Percentiles rank a stretch among this genome's conserved stretches.
These are phyloP conservation scores for Fusarium tricinctum DNA, from an alignment of 2,329 filamentous ascomycete species.

Conservation along the genomic window DNA sequence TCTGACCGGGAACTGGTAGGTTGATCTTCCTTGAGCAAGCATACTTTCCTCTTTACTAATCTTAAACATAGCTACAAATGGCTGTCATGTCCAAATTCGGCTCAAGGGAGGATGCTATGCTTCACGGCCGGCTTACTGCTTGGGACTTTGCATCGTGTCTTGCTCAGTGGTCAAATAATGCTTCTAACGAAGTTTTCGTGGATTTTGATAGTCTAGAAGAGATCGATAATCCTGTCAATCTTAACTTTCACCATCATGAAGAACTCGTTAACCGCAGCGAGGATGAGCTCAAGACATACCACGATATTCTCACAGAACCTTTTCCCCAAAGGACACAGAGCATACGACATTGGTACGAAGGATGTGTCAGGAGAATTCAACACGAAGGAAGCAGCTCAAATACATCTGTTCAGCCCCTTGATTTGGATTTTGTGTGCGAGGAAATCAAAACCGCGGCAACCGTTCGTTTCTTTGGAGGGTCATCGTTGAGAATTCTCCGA, in stretches of 20 bases:
- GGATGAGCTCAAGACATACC: constrained; percentile 32
- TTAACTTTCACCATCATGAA: constrained; percentile 57
- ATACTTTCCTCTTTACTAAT: neutral
- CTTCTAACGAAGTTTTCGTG: constrained; percentile 52
- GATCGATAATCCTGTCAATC: constrained; percentile 63
- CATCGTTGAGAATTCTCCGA: constrained; percentile 40
- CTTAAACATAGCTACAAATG: constrained; percentile 25
- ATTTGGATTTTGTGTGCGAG: constrained; percentile 27
- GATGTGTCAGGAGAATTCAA: constrained; percentile 26
- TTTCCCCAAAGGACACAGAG: constrained; percentile 13
- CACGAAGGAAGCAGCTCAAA: neutral
- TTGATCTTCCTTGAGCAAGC: neutral
- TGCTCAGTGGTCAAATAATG: constrained; percentile 31
- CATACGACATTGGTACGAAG: constrained; percentile 39
- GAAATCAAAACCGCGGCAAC: constrained; percentile 34
- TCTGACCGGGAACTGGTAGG: constrained; percentile 36
- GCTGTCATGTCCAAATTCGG: constrained; percentile 38
- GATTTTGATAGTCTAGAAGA: constrained; percentile 57
- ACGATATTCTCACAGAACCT: constrained; percentile 27
- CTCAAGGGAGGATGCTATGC: constrained; percentile 32
- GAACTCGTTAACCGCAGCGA: constrained; percentile 42
- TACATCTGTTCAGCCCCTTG: constrained; percentile 16
- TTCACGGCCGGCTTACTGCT: constrained; percentile 41
- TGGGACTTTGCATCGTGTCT: constrained; percentile 43
- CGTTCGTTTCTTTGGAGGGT: constrained; percentile 44